These are phyloP conservation scores for Candida nemodendra DNA, from an alignment of 805 yeast species.

Conservation along the genomic window DNA sequence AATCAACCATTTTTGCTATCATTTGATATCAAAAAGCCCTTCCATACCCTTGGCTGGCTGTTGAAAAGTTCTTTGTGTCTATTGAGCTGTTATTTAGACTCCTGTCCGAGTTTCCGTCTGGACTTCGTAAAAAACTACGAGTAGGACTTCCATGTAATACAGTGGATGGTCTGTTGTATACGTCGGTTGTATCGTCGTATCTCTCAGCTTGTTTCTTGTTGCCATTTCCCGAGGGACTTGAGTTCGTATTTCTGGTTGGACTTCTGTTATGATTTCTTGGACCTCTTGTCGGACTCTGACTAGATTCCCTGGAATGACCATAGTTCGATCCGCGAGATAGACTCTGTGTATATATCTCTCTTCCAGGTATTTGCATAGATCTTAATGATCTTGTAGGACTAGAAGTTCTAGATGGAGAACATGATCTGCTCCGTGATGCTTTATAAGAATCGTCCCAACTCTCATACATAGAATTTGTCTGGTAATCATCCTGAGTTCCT, in stretches of 20 bases:
- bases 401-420: slow-evolving; percentile 10
- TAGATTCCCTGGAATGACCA: background rate
- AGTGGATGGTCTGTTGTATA: too few relatives aligned
- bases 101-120: too few relatives aligned
- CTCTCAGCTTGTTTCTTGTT: too few relatives aligned
- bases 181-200: too few relatives aligned
- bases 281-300: background rate
- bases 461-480: slow-evolving; percentile 25
- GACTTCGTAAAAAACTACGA: background rate
- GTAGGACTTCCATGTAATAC: too few relatives aligned
- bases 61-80: too few relatives aligned
- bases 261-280: background rate
- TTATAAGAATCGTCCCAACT: slow-evolving; percentile 12
- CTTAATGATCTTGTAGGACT: slow-evolving; percentile 10
- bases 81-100: too few relatives aligned
- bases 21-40: too few relatives aligned
- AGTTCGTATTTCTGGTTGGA: too few relatives aligned
- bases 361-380: background rate
- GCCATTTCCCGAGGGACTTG: too few relatives aligned
- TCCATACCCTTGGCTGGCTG: too few relatives aligned
- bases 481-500: slow-evolving; percentile 2
- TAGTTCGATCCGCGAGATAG: slow-evolving; percentile 10
- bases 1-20: too few relatives aligned
- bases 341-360: slow-evolving; percentile 1
- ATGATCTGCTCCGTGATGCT: slow-evolving; percentile 12